A percentile compares a stretch with the other conserved stretches of the same genome.
These are phyloP conservation scores for Xylaria sp. DNA, from an alignment of 2,329 filamentous ascomycete species.

Conservation along the genomic window DNA sequence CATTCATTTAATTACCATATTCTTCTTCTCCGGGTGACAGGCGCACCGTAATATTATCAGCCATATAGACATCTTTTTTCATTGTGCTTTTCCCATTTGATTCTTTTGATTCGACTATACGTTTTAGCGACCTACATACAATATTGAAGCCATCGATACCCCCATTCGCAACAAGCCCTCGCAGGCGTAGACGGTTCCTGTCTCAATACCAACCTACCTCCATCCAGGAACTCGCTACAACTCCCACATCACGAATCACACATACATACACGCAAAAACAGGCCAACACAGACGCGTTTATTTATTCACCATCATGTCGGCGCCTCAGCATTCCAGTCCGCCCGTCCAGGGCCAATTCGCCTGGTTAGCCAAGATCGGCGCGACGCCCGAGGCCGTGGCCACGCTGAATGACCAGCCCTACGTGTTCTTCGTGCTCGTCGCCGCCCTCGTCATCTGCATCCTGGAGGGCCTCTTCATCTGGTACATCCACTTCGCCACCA, in stretches of 20 bases:
- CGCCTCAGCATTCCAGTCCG: constrained; percentile 21
- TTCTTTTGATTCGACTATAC: background rate
- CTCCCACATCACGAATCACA: background rate
- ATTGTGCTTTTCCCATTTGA: background rate
- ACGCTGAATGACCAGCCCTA: constrained; percentile 70
- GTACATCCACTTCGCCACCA: constrained; percentile 68
- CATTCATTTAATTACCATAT: constrained; percentile 20
- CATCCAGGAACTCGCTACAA: background rate
- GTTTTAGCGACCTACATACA: background rate
- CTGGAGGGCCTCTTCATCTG: constrained; percentile 60
- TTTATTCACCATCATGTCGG: constrained; percentile 29
- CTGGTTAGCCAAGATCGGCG: constrained; percentile 66
- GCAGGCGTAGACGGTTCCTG: background rate
- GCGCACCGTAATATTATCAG: constrained; percentile 37
- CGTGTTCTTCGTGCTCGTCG: constrained; percentile 66
- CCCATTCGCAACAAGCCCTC: background rate
- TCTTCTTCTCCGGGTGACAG: constrained; percentile 36
- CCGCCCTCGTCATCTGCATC: constrained; percentile 62
- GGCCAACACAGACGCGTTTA: too few relatives aligned
- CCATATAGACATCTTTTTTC: constrained; percentile 7
- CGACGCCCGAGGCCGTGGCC: constrained; percentile 66
- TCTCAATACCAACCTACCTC: background rate
- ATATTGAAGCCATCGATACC: constrained; percentile 9
- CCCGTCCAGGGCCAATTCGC: constrained; percentile 63
- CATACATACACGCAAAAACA: background rate